phyloP scores from a whole-genome alignment of 2,329 filamentous ascomycete genomes.

The Sclerotinia nivalis region DNA sequence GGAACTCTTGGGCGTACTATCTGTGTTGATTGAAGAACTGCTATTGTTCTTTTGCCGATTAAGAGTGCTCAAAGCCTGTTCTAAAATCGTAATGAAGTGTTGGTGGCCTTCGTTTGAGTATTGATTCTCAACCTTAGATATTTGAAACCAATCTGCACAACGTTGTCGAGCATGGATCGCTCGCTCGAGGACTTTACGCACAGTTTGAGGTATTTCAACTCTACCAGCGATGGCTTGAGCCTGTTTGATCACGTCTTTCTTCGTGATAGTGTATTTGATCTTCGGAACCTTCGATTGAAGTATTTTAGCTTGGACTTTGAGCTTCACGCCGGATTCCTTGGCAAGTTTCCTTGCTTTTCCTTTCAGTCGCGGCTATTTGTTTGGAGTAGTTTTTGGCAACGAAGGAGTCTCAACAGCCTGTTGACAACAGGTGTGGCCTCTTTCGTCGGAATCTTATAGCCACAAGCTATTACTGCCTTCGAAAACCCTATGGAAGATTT shows the following conservation, averaged over 20 bases:
- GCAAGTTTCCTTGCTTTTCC: not conserved
- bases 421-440: not conserved
- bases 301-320: not conserved
- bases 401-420: not conserved
- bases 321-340: not conserved
- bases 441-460: not conserved
- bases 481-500: not conserved
- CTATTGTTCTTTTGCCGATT: constrained; percentile 14
- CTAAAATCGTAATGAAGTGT: not conserved
- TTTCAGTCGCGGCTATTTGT: not conserved
- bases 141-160: not conserved
- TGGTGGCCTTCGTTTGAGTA: not conserved
- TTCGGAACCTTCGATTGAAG: not conserved
- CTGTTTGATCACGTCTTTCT: not conserved
- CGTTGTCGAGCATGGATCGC: not conserved
- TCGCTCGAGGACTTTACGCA: not conserved
- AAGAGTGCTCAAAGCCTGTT: not conserved
- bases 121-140: not conserved
- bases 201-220: not conserved
- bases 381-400: not conserved
- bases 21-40: not conserved
- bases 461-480: not conserved
- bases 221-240: not conserved
- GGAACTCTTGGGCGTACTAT: not conserved
- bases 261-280: not conserved